Percentiles rank a stretch among this genome's conserved stretches.
phyloP scores from a whole-genome alignment of 1,284 basidiomycete genomes.

The Phlebopus sp. region DNA sequence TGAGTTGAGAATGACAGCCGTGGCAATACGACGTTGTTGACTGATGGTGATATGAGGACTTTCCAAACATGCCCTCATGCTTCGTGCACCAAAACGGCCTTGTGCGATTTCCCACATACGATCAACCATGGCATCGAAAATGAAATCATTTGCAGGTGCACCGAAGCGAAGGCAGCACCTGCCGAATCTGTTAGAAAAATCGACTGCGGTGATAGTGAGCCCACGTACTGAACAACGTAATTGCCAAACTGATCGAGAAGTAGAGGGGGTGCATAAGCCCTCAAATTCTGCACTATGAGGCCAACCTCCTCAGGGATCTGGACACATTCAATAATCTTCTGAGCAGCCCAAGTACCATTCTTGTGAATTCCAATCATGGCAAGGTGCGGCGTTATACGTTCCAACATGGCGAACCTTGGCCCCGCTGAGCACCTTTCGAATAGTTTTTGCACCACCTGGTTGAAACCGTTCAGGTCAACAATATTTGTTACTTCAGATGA shows the following conservation, averaged over 20 bases:
- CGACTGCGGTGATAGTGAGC: neutral
- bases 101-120: constrained; percentile 98
- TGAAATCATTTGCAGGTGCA: constrained; percentile 86
- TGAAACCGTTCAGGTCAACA: constrained; percentile 14
- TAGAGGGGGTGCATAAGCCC: constrained; percentile 91
- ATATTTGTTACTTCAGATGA: constrained; percentile 2
- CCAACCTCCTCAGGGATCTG: constrained; percentile 85
- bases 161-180: constrained; percentile 93
- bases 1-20: constrained; percentile 93
- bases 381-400: constrained; percentile 90
- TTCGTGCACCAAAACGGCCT: constrained; percentile 94
- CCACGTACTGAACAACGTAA: constrained; percentile 90
- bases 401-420: constrained; percentile 87
- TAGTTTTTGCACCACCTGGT: constrained; percentile 88
- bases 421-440: constrained; percentile 85
- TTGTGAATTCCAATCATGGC: constrained; percentile 99
- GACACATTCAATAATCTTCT: constrained; percentile 98
- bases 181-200: constrained; percentile 7
- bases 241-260: constrained; percentile 97
- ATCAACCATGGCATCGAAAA: constrained; percentile 98
- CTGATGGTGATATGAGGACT: constrained; percentile 80
- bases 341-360: constrained; percentile 99
- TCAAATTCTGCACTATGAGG: constrained; percentile 82
- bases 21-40: constrained; percentile 93
- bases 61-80: constrained; percentile 96